Base-by-base conservation (phyloP, 441 rosid genomes). In the Syzygium malaccense region DNA sequence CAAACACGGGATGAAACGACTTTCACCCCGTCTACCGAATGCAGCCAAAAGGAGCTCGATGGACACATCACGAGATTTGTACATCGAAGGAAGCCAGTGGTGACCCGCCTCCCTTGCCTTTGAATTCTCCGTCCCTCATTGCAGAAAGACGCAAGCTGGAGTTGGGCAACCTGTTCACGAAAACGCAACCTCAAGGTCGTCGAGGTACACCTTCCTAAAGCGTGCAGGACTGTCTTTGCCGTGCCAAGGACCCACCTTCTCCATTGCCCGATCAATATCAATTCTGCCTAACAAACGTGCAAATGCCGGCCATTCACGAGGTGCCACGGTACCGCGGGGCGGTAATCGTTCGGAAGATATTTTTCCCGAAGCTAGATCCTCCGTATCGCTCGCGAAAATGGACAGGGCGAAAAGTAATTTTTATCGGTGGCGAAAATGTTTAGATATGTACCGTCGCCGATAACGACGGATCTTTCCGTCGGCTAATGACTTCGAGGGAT, bases 391-490 rank as follows among this genome's bases (percentile, higher is more conserved):
- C 4, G 1, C 12, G 19, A 30, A 28, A 62, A n/a, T 2, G 2
- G 11, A 30, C 5, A 10, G 14, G 17, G 75, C 20, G 6, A 8
- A 66, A 66, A 17, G 3, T 8, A 30, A 30, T 4, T 4, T 7
- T 66, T 4, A 2, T 30, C 4, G 1, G 0, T 3, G 23, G 18
- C 3, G 15, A 2, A 20, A 37, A 71, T 12, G 7, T 23, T 23
- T 12, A 23, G 28, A 6, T 12, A 23, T 20, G 1, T 7, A 20
- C 18, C 18, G 14, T 41, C 11, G n/a, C 3, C 12, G 17, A 25
- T 3, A 12, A 3, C 3, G 15, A 23, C 1, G 26, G 12, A 23
- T 23, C 6, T 41, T 37, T 12, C 2, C 12, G 25, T 33, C 23
- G 8, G 10, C 4, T 33, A 19, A 1, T 8, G 11, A 20, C 12